Base-by-base conservation (phyloP, 306 rosid species). In the Pueraria montana region DNA sequence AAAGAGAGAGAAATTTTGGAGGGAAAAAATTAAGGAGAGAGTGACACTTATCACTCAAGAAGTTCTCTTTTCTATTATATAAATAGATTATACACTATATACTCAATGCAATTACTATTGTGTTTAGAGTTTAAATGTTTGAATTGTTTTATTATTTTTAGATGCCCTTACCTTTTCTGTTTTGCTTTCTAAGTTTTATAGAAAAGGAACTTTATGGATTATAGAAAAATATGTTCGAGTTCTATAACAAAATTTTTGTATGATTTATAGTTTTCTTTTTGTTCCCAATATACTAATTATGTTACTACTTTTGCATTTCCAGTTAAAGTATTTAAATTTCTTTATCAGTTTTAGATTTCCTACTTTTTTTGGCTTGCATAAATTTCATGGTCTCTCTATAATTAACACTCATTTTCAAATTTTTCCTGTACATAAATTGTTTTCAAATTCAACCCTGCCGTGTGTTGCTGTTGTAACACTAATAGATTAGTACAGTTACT, bases 141-240 rank as follows among this genome's bases (percentile, higher is more conserved):
- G 46, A 24, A 12, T 55, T 72, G 1, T 62, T 21, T 46, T 49
- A 11, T 49, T 49, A 59, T 36, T 73, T 48, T 62, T 74, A 48
- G 49, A 81, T 62, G 11, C 56, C 58, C 27, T n/a, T 21, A 3
- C 17, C 21, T 43, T 62, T 20, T 80, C 27, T 81, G 42, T 34
- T 16, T 36, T 73, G 7, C 56, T 63, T 62, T 49, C 14, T 11
- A 56, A 42, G 17, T 55, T 53, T 69, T n/a, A 23, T 34, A 23
- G 63, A 26, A 70, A 67, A 13, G 16, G 48, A 67, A 23, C 23
- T 68, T 26, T 13, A 7, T 80, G 13, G 14, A 58, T 23, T 16
- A 42, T n/a, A 59, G 53, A 27, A n/a, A 80, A 14, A 16, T 30
- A 40, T 61, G 20, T 58, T 2, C 30, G 27, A 18, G 42, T 70